Evolutionary conservation across 2,329 filamentous ascomycete species (phyloP).

Genomic region (Microcera coccophila): DNA sequence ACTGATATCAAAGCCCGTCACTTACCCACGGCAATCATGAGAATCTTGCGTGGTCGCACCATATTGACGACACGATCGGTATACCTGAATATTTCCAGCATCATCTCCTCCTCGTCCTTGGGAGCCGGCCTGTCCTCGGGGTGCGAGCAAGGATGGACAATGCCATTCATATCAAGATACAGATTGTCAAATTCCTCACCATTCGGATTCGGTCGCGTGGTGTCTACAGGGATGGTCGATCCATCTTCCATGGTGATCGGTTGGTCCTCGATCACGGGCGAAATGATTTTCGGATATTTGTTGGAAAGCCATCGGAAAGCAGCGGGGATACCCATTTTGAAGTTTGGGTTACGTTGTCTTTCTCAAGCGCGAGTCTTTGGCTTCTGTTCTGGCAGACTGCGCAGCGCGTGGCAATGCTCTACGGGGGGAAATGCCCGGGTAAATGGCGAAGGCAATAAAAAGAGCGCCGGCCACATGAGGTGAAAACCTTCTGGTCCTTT

Average conservation of each 20-base stretch:
- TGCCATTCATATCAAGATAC: conserved; percentile 99
- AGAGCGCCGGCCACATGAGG: background rate
- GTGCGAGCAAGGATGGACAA: conserved; percentile 97
- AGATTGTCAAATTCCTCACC: conserved; percentile 97
- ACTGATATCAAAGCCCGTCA: too few species aligned
- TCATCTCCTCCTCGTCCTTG: conserved; percentile 97
- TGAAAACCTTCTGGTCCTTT: background rate
- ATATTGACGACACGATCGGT: conserved; percentile 99
- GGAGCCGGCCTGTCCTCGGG: conserved; percentile 90
- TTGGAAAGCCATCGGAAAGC: conserved; percentile 95
- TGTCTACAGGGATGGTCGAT: conserved; percentile 77
- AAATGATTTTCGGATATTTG: conserved; percentile 98
- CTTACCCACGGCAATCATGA: conserved; percentile 93
- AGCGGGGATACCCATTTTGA: conserved; percentile 84
- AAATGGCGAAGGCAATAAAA: background rate
- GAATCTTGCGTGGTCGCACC: conserved; percentile 89
- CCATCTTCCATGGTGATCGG: conserved; percentile 78
- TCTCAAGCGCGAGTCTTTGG: conserved; percentile 6
- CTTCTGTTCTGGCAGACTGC: conserved; percentile 5
- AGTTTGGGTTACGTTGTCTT: background rate
- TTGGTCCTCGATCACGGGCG: conserved; percentile 80
- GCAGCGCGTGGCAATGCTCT: background rate
- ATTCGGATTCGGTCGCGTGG: conserved; percentile 83
- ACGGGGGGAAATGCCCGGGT: background rate
- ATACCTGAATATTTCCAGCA: conserved; percentile 96